A percentile compares a stretch with the other conserved stretches of the same genome.
phyloP scores from a whole-genome alignment of 257 asterid species.

The Avicennia marina region DNA sequence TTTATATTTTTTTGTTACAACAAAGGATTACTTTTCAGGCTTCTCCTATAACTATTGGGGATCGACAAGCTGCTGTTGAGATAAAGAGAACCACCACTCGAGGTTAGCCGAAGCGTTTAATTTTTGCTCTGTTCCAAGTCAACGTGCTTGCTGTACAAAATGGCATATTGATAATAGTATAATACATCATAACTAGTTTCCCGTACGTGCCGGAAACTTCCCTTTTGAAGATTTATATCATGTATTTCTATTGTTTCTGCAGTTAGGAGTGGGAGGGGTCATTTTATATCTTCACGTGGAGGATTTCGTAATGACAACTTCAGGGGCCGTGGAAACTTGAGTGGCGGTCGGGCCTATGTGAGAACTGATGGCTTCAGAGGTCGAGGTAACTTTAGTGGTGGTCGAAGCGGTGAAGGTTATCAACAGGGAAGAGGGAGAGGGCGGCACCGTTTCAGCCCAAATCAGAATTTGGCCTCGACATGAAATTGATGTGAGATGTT shows the following conservation, averaged over 20 bases:
- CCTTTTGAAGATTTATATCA: not conserved
- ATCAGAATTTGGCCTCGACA: constrained; percentile 21
- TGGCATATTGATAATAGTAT: too few relatives aligned
- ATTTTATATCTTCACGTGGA: constrained; percentile 48
- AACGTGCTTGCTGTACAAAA: too few relatives aligned
- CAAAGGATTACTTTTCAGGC: constrained; percentile 34
- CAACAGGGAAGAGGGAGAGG: constrained; percentile 31
- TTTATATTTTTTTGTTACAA: not conserved
- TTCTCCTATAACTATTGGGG: constrained; percentile 58
- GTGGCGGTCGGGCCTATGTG: constrained; percentile 37
- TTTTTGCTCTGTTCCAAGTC: too few relatives aligned
- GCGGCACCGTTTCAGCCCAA: constrained; percentile 14
- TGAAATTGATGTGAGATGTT: constrained; percentile 9
- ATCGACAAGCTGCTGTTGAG: constrained; percentile 59
- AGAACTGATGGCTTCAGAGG: constrained; percentile 49
- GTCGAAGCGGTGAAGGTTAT: constrained; percentile 33
- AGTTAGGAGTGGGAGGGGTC: constrained; percentile 51
- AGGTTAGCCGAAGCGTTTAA: constrained; percentile 30
- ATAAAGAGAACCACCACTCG: constrained; percentile 70
- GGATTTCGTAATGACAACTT: constrained; percentile 54
- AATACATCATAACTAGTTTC: too few relatives aligned
- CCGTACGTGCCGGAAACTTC: too few relatives aligned
- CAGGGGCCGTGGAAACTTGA: constrained; percentile 29
- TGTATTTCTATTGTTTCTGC: constrained; percentile 1
- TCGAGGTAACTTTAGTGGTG: constrained; percentile 30